Evolutionary conservation across 2,329 filamentous ascomycete species (phyloP), one percentile per base, ranked within the genome.

Genomic region (Escovopsis weberi): DNA sequence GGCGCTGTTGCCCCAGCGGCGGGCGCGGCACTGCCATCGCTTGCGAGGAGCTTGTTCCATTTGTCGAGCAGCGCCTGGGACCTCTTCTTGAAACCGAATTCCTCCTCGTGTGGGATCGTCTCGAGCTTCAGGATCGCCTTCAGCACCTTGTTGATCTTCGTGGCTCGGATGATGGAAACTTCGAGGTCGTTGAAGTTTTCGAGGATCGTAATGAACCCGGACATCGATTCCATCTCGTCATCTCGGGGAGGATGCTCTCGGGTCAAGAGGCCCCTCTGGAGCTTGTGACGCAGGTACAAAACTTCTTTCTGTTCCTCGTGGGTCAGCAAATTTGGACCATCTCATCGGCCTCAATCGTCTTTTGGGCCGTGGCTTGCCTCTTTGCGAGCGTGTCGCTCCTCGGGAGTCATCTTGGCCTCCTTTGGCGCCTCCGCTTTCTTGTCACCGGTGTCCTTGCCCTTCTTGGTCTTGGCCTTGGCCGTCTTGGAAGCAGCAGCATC

Each of bases 71-170:
- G 71, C 6, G 74, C 70, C 50, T 83, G 74, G 33, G 86, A 88
- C 41, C 91, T 82, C 50, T 79, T 69, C 67, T 91, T 93, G 75
- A 98, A 95, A 43, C 83, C 68, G 61, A 82, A 93, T 51, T 94
- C 84, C 33, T 88, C 84, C 50, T 98, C 91, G 47, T 80, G 81
- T 5, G 88, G 88, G 51, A 98, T 94, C 4, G 72, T 72, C 37
- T 80, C 74, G 8, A 98, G 70, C 68, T 94, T 95, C 54, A 95
- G 69, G 51, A 98, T 91, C 4, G 82, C 87, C 67, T 93, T 94
- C 44, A 98, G 73, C 10, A 98, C 89, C 68, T 98, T 98, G 76
- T 96, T 89, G 63, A 98, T 95, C 72, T 96, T 98, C 48, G 91
- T 98, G 12, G 68, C 70, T 49, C 85, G 79, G 55, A 96, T 94